Conservation (phyloP, 768 basidiomycete species). For the Glaciozyma antarctica region DNA sequence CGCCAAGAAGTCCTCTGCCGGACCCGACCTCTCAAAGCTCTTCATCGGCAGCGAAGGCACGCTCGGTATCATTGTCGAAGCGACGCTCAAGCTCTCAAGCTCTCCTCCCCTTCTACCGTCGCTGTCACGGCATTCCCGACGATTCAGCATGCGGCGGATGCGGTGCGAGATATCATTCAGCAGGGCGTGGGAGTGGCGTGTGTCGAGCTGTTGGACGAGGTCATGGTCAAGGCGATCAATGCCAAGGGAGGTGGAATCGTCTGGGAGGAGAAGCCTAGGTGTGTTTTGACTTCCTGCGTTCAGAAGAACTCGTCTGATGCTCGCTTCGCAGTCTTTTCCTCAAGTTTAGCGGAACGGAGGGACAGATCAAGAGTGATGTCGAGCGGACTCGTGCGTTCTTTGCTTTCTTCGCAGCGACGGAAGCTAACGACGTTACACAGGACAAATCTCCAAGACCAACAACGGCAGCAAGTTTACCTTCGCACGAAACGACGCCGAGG, state of each 20-base stretch:
- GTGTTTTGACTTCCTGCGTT: neutral
- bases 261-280: slow-evolving; percentile 40
- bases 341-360: slow-evolving; percentile 75
- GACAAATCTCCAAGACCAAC: slow-evolving; percentile 42
- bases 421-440: neutral
- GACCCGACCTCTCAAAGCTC: slow-evolving; percentile 51
- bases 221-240: slow-evolving; percentile 30
- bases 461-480: slow-evolving; percentile 65
- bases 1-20: slow-evolving; percentile 66
- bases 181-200: slow-evolving; percentile 69
- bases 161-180: slow-evolving; percentile 73
- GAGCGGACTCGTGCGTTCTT: slow-evolving; percentile 21
- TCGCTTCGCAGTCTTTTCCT: slow-evolving; percentile 54
- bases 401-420: neutral
- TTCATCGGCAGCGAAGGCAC: slow-evolving; percentile 50
- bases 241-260: neutral
- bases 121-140: slow-evolving; percentile 79
- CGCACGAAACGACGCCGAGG: slow-evolving; percentile 70
- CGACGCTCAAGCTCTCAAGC: slow-evolving; percentile 76
- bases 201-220: slow-evolving; percentile 72
- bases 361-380: slow-evolving; percentile 50
- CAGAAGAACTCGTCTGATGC: too few relatives aligned
- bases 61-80: slow-evolving; percentile 80
- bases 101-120: slow-evolving; percentile 68
- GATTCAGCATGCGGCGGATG: slow-evolving; percentile 66